Base-by-base conservation (phyloP, 1,284 basidiomycete genomes). In the Pseudozyma tsukubaensis region DNA sequence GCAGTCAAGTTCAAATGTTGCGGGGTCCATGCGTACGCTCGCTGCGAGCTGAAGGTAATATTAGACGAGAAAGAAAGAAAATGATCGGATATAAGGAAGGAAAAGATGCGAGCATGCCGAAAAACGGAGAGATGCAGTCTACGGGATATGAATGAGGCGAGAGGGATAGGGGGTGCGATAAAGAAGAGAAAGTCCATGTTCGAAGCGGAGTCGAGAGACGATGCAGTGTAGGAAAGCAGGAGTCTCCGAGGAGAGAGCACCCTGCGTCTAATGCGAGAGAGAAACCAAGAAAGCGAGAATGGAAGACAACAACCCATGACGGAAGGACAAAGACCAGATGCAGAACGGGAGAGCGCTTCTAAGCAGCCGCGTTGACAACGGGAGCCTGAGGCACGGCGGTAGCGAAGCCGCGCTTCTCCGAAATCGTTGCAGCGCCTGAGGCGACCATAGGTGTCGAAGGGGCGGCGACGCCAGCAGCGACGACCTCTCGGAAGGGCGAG, bases 321-420 rank as follows among this genome's bases (percentile, higher is more conserved):
- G 39, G 10, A 16, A 37, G 10, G 29, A 10, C 7, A 6, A 9
- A 12, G 18, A 45, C 11, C 13, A 29, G 45, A 14, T 11, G 13
- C 13, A 29, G 24, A 29, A 29, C 16, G 7, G 1, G 32, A 34
- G 11, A 42, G 18, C 35, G 49, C 21, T 9, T 10, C n/a, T 14
- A 55, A 47, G 70, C 70, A 18, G 60, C 64, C n/a, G 70, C 70
- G 35, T 61, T 59, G 57, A 72, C 52, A 16, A 59, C 57, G n/a
- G 67, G 50, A 6, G 52, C 29, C 43, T 50, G 61, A 13, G 53
- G 14, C 2, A 51, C 21, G 19, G 53, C 36, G 9, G 50, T 18
- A 16, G 35, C 18, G 40, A 64, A 34, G n/a, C 50, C 52, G 4
- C 32, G 40, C 59, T 72, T 72, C 24, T 72, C 69, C 36, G 67